A percentile compares a stretch with the other conserved stretches of the same genome.
phyloP scores from a whole-genome alignment of 208 protist genomes.

The Naegleria fowleri region DNA sequence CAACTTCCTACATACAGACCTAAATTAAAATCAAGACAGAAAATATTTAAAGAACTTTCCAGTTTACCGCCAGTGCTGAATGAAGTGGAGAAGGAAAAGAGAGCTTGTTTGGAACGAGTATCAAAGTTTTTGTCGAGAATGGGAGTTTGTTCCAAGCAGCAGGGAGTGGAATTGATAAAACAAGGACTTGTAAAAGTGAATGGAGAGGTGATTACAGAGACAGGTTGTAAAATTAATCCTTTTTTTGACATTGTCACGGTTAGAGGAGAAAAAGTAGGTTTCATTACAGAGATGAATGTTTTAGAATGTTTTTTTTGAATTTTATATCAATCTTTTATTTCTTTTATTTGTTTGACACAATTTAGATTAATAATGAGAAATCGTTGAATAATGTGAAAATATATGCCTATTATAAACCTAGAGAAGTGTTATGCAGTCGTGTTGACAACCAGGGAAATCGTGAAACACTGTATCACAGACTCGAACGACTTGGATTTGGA shows the following conservation, averaged over 20 bases:
- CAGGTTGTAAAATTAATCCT: neutral
- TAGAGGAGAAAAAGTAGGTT: neutral
- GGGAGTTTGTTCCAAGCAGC: neutral
- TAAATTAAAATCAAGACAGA: too few species aligned
- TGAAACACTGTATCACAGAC: neutral
- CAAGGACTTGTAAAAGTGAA: constrained; percentile 5
- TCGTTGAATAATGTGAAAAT: neutral
- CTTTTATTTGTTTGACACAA: neutral
- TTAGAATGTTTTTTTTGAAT: too few species aligned
- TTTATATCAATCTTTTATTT: neutral
- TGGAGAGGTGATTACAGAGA: neutral
- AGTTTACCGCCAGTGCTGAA: neutral
- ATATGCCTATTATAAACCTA: neutral
- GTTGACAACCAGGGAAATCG: neutral
- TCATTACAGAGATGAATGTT: too few species aligned
- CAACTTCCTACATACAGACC: neutral
- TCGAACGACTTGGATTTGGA: neutral
- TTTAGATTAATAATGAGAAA: neutral
- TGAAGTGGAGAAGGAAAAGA: neutral
- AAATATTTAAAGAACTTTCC: neutral
- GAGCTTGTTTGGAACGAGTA: neutral
- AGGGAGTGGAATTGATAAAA: constrained; percentile 20
- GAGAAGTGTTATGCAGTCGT: neutral
- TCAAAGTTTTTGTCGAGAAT: neutral
- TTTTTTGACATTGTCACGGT: neutral